Conservation (phyloP, 352 stramenopile genomes). For the Pythium vanterpoolii region DNA sequence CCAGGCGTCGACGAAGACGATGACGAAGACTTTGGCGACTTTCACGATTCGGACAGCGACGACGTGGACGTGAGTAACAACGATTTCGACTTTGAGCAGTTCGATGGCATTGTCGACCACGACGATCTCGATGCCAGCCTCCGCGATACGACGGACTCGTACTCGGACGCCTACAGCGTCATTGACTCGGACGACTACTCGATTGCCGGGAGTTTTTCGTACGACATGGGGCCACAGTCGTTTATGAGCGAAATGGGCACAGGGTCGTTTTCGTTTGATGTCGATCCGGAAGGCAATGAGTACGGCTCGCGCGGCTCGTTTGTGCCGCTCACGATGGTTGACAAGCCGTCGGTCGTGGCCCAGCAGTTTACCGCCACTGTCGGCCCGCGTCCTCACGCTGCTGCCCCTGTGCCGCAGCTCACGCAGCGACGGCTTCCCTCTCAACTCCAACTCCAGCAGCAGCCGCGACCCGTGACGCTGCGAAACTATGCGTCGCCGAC, state of each 20-base stretch:
- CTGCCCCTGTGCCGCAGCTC: conserved; percentile 15
- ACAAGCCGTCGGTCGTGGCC: conserved; percentile 16
- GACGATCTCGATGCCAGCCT: not conserved
- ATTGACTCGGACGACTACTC: conserved; percentile 18
- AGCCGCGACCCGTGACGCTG: conserved; percentile 14
- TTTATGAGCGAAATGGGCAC: conserved; percentile 15
- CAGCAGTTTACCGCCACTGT: conserved; percentile 6
- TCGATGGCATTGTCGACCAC: conserved; percentile 13
- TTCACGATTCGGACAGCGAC: conserved; percentile 25
- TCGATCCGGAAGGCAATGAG: not conserved
- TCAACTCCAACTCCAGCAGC: not conserved
- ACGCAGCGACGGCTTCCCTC: conserved; percentile 4
- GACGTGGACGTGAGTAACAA: conserved; percentile 6
- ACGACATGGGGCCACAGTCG: conserved; percentile 17
- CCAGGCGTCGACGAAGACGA: conserved; percentile 17
- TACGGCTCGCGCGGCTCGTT: conserved; percentile 16
- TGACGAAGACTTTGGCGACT: conserved; percentile 22
- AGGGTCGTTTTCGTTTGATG: conserved; percentile 10
- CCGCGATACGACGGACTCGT: conserved; percentile 3
- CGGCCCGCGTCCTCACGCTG: not conserved
- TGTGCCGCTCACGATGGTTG: conserved; percentile 15
- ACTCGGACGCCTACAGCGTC: conserved; percentile 5
- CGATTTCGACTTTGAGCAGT: conserved; percentile 8
- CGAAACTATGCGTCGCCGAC: conserved; percentile 10
- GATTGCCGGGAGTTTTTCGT: conserved; percentile 24